A percentile compares a stretch with the other conserved stretches of the same genome.
Conservation (phyloP, 257 asterid genomes). For the Linaria vulgaris region DNA sequence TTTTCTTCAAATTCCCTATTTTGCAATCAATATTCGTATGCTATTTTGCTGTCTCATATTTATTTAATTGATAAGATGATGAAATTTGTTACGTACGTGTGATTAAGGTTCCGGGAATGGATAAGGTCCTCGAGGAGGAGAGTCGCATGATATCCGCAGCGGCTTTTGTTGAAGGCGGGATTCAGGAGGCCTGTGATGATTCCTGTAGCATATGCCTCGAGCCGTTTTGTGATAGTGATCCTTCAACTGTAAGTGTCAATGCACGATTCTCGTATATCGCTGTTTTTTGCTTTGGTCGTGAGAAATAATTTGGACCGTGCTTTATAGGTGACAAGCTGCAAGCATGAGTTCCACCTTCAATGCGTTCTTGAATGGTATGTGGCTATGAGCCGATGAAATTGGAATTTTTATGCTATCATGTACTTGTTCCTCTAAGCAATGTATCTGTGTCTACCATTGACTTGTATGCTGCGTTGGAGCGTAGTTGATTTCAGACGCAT, state of each 20-base stretch:
- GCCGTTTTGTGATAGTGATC: constrained; percentile 71
- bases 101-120: constrained; percentile 46
- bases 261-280: background rate
- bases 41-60: too few species aligned
- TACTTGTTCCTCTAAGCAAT: background rate
- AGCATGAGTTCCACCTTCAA: constrained; percentile 90
- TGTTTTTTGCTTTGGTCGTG: background rate
- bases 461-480: background rate
- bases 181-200: constrained; percentile 93
- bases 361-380: constrained; percentile 92
- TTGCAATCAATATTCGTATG: too few species aligned
- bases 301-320: constrained; percentile 19
- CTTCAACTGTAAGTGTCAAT: constrained; percentile 56
- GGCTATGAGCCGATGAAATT: background rate
- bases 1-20: too few species aligned
- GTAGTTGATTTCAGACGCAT: too few species aligned
- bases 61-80: background rate
- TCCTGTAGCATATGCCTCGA: constrained; percentile 98
- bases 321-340: constrained; percentile 72
- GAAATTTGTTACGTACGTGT: constrained; percentile 16
- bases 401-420: background rate
- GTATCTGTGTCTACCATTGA: background rate
- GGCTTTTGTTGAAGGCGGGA: constrained; percentile 96
- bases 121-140: constrained; percentile 56
- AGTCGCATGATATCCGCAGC: constrained; percentile 71